Conservation (phyloP, 1,139 yeast species). For the Yamadazyma sp. region DNA sequence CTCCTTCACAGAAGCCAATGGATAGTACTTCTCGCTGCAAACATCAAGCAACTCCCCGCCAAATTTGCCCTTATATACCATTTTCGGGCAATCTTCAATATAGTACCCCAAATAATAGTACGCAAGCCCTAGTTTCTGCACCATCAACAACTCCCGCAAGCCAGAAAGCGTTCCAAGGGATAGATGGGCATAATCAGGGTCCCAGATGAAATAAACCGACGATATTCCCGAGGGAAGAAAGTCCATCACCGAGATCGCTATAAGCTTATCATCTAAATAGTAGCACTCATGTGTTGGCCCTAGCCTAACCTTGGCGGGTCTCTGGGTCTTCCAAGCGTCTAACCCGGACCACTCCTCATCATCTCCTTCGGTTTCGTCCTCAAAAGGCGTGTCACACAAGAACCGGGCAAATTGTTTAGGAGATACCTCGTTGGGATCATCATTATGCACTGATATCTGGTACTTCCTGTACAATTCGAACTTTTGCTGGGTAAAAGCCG, state of each 20-base stretch:
- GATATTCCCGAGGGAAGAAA: conserved; percentile 75
- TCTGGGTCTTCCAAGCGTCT: conserved; percentile 27
- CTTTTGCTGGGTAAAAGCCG: conserved; percentile 58
- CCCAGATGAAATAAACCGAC: conserved; percentile 87
- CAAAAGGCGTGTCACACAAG: conserved; percentile 69
- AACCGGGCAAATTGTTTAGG: conserved; percentile 57
- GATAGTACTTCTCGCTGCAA: conserved; percentile 44
- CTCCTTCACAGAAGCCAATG: conserved; percentile 34
- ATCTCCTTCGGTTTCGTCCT: conserved; percentile 25
- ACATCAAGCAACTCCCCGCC: conserved; percentile 72
- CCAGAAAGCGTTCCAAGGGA: conserved; percentile 82
- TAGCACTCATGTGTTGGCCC: conserved; percentile 78
- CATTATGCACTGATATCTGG: conserved; percentile 69
- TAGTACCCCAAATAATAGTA: conserved; percentile 77
- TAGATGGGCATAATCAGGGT: conserved; percentile 70
- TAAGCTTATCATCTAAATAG: conserved; percentile 58
- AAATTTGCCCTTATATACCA: conserved; percentile 78
- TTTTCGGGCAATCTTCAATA: conserved; percentile 75
- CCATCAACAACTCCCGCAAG: conserved; percentile 63
- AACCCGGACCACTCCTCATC: conserved; percentile 29
- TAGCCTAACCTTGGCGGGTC: conserved; percentile 19
- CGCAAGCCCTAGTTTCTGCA: conserved; percentile 37
- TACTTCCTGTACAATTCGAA: conserved; percentile 66
- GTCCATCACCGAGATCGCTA: conserved; percentile 80
- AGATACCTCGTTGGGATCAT: conserved; percentile 47